phyloP scores from a whole-genome alignment of 139 green algal genomes.

The Diplosphaera chodatii region DNA sequence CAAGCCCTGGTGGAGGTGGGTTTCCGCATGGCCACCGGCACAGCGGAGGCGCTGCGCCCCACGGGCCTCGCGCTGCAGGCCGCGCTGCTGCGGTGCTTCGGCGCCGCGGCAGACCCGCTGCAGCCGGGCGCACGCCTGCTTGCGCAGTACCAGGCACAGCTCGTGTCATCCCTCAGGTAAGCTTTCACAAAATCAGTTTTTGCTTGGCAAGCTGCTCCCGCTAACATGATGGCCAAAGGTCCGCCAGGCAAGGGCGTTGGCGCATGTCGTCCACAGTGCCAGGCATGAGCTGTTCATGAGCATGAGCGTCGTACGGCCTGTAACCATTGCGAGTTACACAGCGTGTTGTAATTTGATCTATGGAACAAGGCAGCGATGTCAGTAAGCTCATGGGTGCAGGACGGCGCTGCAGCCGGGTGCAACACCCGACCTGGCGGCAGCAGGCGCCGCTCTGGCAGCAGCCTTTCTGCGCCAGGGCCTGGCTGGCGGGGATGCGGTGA shows the following conservation, averaged over 20 bases:
- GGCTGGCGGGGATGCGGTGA: constrained; percentile 27
- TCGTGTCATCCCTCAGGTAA: constrained; percentile 64
- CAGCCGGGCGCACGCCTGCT: constrained; percentile 44
- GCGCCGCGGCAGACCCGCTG: constrained; percentile 50
- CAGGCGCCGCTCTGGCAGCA: constrained; percentile 55
- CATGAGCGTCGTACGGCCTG: too few species aligned
- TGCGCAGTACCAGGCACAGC: constrained; percentile 76
- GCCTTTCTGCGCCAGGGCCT: constrained; percentile 58
- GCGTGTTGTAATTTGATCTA: too few species aligned
- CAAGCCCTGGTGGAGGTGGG: constrained; percentile 70
- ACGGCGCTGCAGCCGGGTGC: constrained; percentile 28
- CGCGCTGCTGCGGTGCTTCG: constrained; percentile 41
- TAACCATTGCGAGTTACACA: too few species aligned
- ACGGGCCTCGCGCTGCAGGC: constrained; percentile 37
- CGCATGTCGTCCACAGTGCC: too few species aligned
- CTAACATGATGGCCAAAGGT: too few species aligned
- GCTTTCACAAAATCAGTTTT: too few species aligned
- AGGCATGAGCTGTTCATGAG: too few species aligned
- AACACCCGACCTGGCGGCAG: constrained; percentile 36
- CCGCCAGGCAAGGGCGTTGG: too few species aligned
- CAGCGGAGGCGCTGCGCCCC: constrained; percentile 50
- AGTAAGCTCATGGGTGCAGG: too few species aligned
- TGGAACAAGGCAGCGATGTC: too few species aligned
- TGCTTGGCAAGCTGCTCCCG: too few species aligned
- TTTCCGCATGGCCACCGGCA: constrained; percentile 68